Base-by-base conservation (phyloP, 176 grass and related monocot genomes). In the Phoenix roebelenii region DNA sequence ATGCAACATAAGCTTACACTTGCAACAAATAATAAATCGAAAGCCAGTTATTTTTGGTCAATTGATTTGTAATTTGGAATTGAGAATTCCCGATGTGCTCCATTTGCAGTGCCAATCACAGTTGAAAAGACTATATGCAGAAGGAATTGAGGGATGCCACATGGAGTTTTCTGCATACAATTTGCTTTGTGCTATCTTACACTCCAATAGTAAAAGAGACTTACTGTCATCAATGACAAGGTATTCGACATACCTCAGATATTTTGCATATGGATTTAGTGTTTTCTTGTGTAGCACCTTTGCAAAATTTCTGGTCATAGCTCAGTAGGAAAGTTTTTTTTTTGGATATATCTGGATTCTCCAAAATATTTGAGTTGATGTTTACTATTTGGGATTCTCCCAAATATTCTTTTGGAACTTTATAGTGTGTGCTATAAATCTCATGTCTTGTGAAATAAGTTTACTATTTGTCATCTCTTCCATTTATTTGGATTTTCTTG, bases 81-180 rank as follows among this genome's bases (percentile, higher is more conserved):
- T 22, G 56, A 15, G 29, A 22, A 53, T 25, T 57, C 32, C 14
- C 28, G 59, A 59, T 26, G 51, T 71, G 19, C 26, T 14, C 35
- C 53, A 72, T 25, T 61, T 85, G 62, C 87, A 96, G 92, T 90
- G 86, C 74, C 92, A 96, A 52, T 88, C 86, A 25, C 86, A 96
- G 75, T 64, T 90, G 75, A 87, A 96, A 67, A 87, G 92, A 75
- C 71, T 96, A 72, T 96, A 90, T 75, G 55, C 68, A 59, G 86
- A 90, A 76, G 86, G 92, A 57, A 88, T 88, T 64, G 76, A 75
- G 23, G 92, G 92, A 26, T 90, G 80, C 54, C 56, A 78, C 61
- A 82, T 80, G 72, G 92, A 96, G 80, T 96, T 96, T 55, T 72
- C 81, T 67, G 86, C 86, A 22, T 96, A 96, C 62, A 89, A 90